A percentile compares a stretch with the other conserved stretches of the same genome.
Evolutionary conservation across 1,284 basidiomycete genomes (phyloP).

Genomic region (Malassezia dermatis): DNA sequence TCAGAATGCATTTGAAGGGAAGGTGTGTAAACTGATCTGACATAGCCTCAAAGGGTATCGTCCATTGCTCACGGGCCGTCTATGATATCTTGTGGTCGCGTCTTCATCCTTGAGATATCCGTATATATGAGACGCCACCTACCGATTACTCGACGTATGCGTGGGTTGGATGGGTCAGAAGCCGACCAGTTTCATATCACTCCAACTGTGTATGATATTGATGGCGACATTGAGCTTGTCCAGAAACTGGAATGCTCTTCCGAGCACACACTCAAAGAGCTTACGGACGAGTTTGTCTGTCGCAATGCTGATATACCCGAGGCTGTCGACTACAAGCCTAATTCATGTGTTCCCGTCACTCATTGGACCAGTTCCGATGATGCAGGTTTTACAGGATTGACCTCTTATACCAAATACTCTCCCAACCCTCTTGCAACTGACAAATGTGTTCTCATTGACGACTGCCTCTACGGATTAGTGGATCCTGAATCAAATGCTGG

Average conservation of each 20-base stretch:
- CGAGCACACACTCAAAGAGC: constrained; percentile 4
- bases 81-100: neutral
- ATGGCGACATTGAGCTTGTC: constrained; percentile 3
- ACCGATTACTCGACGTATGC: constrained; percentile 3
- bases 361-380: constrained; percentile 14
- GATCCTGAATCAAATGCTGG: neutral
- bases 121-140: constrained; percentile 4
- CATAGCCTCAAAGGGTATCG: neutral
- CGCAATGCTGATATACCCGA: constrained; percentile 12
- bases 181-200: neutral
- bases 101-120: constrained; percentile 4
- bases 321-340: neutral
- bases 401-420: constrained; percentile 4
- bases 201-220: neutral
- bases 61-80: neutral
- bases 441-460: constrained; percentile 2
- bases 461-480: neutral
- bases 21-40: neutral
- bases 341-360: neutral
- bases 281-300: constrained; percentile 6
- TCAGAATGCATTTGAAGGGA: constrained; percentile 2
- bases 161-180: neutral
- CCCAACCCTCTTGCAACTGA: constrained; percentile 4
- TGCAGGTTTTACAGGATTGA: neutral
- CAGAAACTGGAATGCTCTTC: constrained; percentile 3